Evolutionary conservation across 2,329 filamentous ascomycete species (phyloP), one percentile per base, ranked within the genome.

Genomic region (Pseudogymnoascus sp.): DNA sequence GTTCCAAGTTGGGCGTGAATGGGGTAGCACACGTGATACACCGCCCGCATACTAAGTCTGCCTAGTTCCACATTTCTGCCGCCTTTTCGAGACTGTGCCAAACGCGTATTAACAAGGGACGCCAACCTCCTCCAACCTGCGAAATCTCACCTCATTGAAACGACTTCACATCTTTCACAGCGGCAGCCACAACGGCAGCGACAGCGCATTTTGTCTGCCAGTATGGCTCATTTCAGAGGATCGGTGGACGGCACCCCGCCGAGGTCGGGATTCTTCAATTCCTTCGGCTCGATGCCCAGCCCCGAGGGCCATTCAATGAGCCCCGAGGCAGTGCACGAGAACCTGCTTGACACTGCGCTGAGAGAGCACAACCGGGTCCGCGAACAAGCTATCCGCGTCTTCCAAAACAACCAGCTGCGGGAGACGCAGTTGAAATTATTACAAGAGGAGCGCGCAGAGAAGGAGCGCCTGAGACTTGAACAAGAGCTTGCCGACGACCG

Each of bases 361-460:
- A 78, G 78, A 12, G 82, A 87, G 68, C 89, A 91, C 71, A 82
- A 88, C 37, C 79, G 82, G 28, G 81, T 93, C 9, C 79, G 80
- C 28, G 74, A 79, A 60, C 73, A 74, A 30, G 81, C 81, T 6
- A 71, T 82, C 36, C 74, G 76, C 14, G 78, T 78, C 6, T 79
- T 76, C 61, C 73, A 80, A 62, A 71, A 80, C 39, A 75, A 83
- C 62, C 74, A 78, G 62, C 67, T 79, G 14, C 71, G 78, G 59
- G 73, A 78, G 64, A 25, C 43, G 14, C 43, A 33, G 43, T 50
- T 50, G 43, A 50, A 50, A 50, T 30, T 50, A 9, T 18, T 50
- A 50, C 62, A 64, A 33, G 37, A 58, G 18, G 61, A 50, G 9
- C 6, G 59, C 25, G 47, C 61, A 59, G 66, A 50, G 43, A 30